A percentile compares a stretch with the other conserved stretches of the same genome.
These are phyloP conservation scores for Boletus subcaerulescens DNA, from an alignment of 768 basidiomycete genomes.

Conservation along the genomic window DNA sequence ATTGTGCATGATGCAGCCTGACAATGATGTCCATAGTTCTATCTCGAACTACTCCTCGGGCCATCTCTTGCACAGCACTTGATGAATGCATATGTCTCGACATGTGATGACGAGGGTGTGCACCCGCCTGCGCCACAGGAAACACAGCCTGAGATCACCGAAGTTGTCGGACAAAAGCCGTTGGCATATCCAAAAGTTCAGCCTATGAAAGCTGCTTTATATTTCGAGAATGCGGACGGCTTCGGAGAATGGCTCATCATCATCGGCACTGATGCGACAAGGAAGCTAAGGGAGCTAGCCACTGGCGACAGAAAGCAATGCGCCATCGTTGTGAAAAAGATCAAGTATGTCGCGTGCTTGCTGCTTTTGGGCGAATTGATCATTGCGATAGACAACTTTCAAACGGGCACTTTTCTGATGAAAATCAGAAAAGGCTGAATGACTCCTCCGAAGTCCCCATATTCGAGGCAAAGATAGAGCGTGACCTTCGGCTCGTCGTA, in stretches of 20 bases:
- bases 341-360: conserved; percentile 43
- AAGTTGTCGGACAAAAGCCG: conserved; percentile 10
- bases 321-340: conserved; percentile 61
- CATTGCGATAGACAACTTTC: conserved; percentile 55
- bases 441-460: conserved; percentile 50
- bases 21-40: conserved; percentile 19
- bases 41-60: conserved; percentile 20
- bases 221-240: conserved; percentile 55
- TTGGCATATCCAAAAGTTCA: conserved; percentile 46
- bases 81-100: conserved; percentile 9
- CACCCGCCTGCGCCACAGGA: neutral
- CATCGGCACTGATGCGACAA: conserved; percentile 49
- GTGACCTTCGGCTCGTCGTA: conserved; percentile 50
- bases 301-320: conserved; percentile 47
- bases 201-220: conserved; percentile 57
- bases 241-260: conserved; percentile 67
- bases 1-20: neutral
- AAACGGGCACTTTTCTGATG: conserved; percentile 62
- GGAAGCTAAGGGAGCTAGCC: conserved; percentile 46
- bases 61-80: conserved; percentile 11
- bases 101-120: neutral
- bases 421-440: conserved; percentile 62
- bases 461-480: conserved; percentile 66
- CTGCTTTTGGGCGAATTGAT: neutral
- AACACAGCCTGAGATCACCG: neutral